Evolutionary conservation across 371 early-diverging fungal genomes (phyloP).

Genomic region (Haplosporangium sp.): DNA sequence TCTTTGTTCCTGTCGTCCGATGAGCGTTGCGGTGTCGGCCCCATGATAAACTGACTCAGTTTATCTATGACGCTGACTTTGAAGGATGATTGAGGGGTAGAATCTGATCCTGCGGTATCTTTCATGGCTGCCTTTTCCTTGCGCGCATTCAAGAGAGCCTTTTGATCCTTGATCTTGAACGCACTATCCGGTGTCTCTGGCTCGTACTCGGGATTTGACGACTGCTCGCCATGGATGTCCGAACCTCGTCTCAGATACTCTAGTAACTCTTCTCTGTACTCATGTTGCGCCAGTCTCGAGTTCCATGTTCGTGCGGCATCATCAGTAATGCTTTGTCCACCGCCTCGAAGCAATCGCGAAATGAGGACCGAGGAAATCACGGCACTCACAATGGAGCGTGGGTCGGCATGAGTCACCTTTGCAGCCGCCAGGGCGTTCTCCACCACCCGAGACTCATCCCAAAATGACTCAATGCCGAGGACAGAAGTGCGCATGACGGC

Average conservation of each 20-base stretch:
- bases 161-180: slow-evolving; percentile 31
- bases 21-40: neutral
- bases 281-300: slow-evolving; percentile 11
- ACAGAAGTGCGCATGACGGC: slow-evolving; percentile 73
- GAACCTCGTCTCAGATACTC: slow-evolving; percentile 39
- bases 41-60: slow-evolving; percentile 12
- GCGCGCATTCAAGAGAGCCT: slow-evolving; percentile 2
- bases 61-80: slow-evolving; percentile 6
- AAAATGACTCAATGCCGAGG: slow-evolving; percentile 68
- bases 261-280: slow-evolving; percentile 36
- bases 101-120: neutral
- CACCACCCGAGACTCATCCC: slow-evolving; percentile 71
- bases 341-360: slow-evolving; percentile 62
- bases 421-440: slow-evolving; percentile 69
- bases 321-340: slow-evolving; percentile 16
- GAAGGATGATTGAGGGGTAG: neutral
- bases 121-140: neutral
- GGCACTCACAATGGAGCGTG: slow-evolving; percentile 71
- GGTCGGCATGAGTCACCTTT: slow-evolving; percentile 76
- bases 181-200: slow-evolving; percentile 12
- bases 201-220: slow-evolving; percentile 26
- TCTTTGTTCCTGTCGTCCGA: slow-evolving; percentile 11
- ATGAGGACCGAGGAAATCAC: slow-evolving; percentile 67
- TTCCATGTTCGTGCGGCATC: slow-evolving; percentile 56
- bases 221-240: slow-evolving; percentile 22